Evolutionary conservation across 164 flowering plant genomes (phyloP), one percentile per base, ranked within the genome.

Genomic region (Hamamelis virginiana): DNA sequence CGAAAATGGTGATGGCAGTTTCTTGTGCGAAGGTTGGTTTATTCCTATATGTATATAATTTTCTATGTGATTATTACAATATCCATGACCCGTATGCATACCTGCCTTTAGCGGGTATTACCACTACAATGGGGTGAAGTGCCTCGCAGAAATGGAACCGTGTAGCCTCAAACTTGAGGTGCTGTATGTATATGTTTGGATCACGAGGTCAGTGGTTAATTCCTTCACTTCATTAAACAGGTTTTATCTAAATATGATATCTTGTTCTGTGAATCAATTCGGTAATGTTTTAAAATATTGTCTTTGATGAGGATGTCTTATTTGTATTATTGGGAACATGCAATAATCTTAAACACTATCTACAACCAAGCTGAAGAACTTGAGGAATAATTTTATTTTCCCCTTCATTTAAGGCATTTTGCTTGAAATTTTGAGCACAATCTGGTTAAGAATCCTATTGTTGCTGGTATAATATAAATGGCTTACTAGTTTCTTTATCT

Each of bases 1-100:
- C 99, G 65, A 96, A 96, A 81, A 84, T 93, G 98, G 99, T 96
- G 68, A 96, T 93, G 99, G 99, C 98, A 53, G 98, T 96, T 77
- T 91, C 99, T 55, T 93, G 98, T 82, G 97, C 98, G 59, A 96
- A 96, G 97, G 99, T 96, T 52, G 38, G 66, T 65, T 22, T 45
- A 38, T 55, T 56, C 22, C 38, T 23, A 11, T 22, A 9, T 50
- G 55, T 15, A 47, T 38, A 5, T 48, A 12, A 11, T 22, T 10
- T 15, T 28, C 9, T 55, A 43, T 21, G 23, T 21, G 15, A 38
- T 11, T 61, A 22, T 57, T 59, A 0, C 23, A 28, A 18, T 27
- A 28, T 21, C 12, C 38, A 18, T 51, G 26, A 15, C 13, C 14
- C 23, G 1, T 50, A 26, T 25, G 41, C 47, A 46, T 5, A 47